phyloP scores from a whole-genome alignment of 176 grass and related monocot species.

The Rhynchospora pubera region DNA sequence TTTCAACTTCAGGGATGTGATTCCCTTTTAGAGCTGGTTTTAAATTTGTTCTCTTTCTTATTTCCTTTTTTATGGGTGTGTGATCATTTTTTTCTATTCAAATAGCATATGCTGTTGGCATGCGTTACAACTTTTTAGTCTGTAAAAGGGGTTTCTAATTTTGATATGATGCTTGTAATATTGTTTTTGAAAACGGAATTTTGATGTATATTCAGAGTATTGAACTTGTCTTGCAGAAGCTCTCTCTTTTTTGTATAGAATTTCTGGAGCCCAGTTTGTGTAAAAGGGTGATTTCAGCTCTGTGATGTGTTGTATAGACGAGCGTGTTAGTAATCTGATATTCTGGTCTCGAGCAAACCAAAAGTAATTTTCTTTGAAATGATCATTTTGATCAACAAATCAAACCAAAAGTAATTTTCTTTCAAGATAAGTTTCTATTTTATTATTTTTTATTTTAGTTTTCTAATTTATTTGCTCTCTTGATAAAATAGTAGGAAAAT shows the following conservation, averaged over 20 bases:
- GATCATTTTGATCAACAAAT: too few relatives aligned
- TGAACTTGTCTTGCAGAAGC: neutral
- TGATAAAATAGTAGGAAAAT: too few relatives aligned
- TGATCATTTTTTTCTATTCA: neutral
- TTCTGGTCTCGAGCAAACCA: too few relatives aligned
- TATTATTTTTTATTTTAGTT: too few relatives aligned
- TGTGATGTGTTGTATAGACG: neutral
- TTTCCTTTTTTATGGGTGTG: neutral
- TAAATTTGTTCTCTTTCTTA: neutral
- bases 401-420: too few relatives aligned
- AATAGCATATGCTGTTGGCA: neutral
- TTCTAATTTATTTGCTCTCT: too few relatives aligned
- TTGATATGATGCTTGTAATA: slow-evolving; percentile 7
- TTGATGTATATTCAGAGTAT: neutral
- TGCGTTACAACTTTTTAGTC: neutral
- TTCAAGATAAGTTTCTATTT: too few relatives aligned
- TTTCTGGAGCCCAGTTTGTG: neutral
- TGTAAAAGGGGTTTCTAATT: neutral
- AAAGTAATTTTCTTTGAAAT: too few relatives aligned
- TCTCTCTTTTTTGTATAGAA: neutral
- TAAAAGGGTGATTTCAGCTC: neutral
- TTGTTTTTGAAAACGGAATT: neutral
- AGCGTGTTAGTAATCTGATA: neutral
- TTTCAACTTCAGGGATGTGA: slow-evolving; percentile 4
- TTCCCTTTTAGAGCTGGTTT: neutral